Base-by-base conservation (phyloP, 148 eudicot species). In the Cornus florida region DNA sequence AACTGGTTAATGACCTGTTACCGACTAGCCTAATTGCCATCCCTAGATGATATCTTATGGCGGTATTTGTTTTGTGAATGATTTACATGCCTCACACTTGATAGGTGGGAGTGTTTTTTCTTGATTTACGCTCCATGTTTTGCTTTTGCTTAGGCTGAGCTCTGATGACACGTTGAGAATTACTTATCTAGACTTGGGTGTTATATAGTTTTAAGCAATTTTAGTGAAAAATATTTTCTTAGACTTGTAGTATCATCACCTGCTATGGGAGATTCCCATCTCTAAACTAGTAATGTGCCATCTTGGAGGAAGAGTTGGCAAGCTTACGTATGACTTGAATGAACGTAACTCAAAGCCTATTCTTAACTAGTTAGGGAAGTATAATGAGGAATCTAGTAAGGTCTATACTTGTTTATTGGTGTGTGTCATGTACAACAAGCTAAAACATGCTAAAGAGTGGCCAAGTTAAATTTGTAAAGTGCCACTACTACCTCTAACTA, bases 281-380 rank as follows among this genome's bases (percentile, higher is more conserved):
- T 82, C n/a, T 86, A 88, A 73, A 12, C 86, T 78, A 77, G 84
- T 57, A 79, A 82, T 43, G 86, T 85, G 71, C 83, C 84, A 81
- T 85, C 90, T 78, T 87, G 90, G 90, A 85, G 73, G 82, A 83
- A 77, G 66, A 85, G 82, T 3, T 85, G 80, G 90, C 85, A 85
- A 83, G 80, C 64, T 23, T 28, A 56, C 13, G 32, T 67, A 7
- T 43, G 69, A 60, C 50, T 43, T 24, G 24, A 20, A 41, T 16
- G 60, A 66, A 33, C 28, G 48, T 41, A 76, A 69, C 39, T 76
- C 23, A 43, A 39, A 31, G 72, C 72, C 71, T 22, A 5, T 24
- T 46, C 19, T 46, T 76, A 17, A 24, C 43, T 48, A 66, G 59
- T 41, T 35, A 20, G 32, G 12, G 19, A n/a, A n/a, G 14, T 7